Evolutionary conservation across 352 stramenopile species (phyloP).

Genomic region (Phytophthora sp.): DNA sequence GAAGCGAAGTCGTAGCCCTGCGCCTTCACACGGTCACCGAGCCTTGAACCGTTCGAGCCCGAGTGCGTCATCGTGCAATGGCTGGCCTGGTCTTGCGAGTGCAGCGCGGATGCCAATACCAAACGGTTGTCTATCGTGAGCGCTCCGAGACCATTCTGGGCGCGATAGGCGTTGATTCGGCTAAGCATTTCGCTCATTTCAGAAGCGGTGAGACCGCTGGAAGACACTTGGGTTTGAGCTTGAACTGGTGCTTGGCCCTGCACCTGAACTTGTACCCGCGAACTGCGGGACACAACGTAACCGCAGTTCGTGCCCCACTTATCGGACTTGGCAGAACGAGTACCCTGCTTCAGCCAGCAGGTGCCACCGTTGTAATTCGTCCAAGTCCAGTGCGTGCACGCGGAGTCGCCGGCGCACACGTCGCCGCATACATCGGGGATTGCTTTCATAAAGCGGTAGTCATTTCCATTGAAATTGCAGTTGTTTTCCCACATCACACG

Average conservation of each 20-base stretch:
- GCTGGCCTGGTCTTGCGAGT: constrained; percentile 53
- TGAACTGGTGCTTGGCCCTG: constrained; percentile 6
- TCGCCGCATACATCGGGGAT: constrained; percentile 41
- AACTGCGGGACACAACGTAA: constrained; percentile 39
- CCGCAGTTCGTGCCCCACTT: constrained; percentile 40
- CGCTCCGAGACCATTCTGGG: constrained; percentile 35
- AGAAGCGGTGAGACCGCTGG: constrained; percentile 34
- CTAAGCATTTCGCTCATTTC: constrained; percentile 51
- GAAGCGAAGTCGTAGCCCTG: constrained; percentile 42
- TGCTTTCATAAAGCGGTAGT: constrained; percentile 27
- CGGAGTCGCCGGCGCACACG: constrained; percentile 33
- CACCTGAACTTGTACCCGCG: background rate
- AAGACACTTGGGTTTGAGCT: constrained; percentile 8
- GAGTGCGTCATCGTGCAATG: constrained; percentile 53
- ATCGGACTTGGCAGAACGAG: constrained; percentile 11
- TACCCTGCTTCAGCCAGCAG: constrained; percentile 51
- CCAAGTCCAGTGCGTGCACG: constrained; percentile 54
- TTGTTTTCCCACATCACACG: constrained; percentile 51
- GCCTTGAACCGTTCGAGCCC: constrained; percentile 39
- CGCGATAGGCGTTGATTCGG: constrained; percentile 54
- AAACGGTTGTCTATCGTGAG: constrained; percentile 56
- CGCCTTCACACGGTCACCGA: constrained; percentile 36
- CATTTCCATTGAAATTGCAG: constrained; percentile 42
- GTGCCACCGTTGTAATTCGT: constrained; percentile 37
- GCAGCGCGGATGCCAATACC: constrained; percentile 33